phyloP scores from a whole-genome alignment of 495 filamentous ascomycete species.

The Penicillium canescens region DNA sequence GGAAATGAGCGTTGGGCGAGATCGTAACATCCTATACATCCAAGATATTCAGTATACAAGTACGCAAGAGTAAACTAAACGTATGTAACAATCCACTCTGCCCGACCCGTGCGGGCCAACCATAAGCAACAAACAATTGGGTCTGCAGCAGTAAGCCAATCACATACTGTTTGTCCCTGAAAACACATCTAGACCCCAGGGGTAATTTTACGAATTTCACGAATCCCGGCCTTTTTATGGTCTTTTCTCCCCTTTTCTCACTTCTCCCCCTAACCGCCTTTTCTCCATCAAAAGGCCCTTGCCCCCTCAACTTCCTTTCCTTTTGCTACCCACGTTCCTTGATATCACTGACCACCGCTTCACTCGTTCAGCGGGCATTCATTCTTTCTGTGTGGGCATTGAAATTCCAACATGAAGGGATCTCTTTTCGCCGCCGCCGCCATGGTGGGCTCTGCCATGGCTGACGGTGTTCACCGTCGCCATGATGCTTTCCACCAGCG shows the following conservation, averaged over 20 bases:
- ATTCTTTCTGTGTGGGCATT: constrained; percentile 48
- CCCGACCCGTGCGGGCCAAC: constrained; percentile 31
- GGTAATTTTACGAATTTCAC: constrained; percentile 2
- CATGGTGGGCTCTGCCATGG: constrained; percentile 61
- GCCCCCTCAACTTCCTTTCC: constrained; percentile 49
- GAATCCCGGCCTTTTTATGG: constrained; percentile 9
- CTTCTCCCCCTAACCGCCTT: constrained; percentile 38
- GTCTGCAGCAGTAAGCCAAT: constrained; percentile 10
- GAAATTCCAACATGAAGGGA: constrained; percentile 64
- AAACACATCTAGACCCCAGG: constrained; percentile 16
- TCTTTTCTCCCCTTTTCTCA: constrained; percentile 25
- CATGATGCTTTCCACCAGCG: constrained; percentile 62
- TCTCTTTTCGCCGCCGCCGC: constrained; percentile 65
- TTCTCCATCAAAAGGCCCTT: constrained; percentile 50
- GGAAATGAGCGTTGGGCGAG: constrained; percentile 2
- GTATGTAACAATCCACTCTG: constrained; percentile 15
- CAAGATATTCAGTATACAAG: constrained; percentile 3
- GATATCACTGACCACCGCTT: constrained; percentile 70
- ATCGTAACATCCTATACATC: neutral
- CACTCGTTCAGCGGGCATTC: constrained; percentile 97
- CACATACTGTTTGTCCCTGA: constrained; percentile 15
- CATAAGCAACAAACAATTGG: constrained; percentile 10
- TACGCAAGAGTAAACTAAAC: neutral
- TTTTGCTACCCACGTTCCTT: constrained; percentile 41
- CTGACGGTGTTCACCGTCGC: constrained; percentile 58